These are phyloP conservation scores for Millerozyma miso DNA, from an alignment of 805 yeast genomes.

Conservation along the genomic window DNA sequence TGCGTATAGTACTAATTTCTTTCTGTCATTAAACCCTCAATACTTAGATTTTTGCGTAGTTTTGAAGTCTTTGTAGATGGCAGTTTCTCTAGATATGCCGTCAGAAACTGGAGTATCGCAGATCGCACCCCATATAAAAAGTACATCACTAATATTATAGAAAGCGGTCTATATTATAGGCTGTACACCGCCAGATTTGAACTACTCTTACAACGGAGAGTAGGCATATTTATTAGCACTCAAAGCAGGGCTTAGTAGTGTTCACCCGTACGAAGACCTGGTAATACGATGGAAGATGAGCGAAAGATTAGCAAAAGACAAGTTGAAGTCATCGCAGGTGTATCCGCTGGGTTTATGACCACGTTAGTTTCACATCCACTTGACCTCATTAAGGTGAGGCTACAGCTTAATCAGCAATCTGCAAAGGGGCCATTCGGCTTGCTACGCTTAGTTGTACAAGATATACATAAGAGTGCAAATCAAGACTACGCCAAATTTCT, in stretches of 20 bases:
- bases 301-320: constrained; percentile 14
- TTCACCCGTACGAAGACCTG: background rate
- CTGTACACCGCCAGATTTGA: too few relatives aligned
- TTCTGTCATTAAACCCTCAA: too few relatives aligned
- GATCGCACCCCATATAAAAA: background rate
- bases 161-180: too few relatives aligned
- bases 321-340: constrained; percentile 64
- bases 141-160: background rate
- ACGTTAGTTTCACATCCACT: constrained; percentile 85
- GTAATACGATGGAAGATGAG: background rate
- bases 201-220: too few relatives aligned
- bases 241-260: background rate
- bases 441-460: constrained; percentile 15
- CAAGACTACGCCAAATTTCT: constrained; percentile 5
- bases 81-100: too few relatives aligned
- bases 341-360: constrained; percentile 76
- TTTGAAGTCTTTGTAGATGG: too few relatives aligned
- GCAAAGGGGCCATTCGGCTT: constrained; percentile 15
- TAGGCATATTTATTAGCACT: background rate
- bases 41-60: too few relatives aligned
- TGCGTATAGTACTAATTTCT: too few relatives aligned
- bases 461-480: constrained; percentile 18
- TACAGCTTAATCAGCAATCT: constrained; percentile 52
- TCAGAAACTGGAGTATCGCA: background rate
- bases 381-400: constrained; percentile 76